Conservation (phyloP, 2,329 filamentous ascomycete species). For the Beauveria pseudobassiana region DNA sequence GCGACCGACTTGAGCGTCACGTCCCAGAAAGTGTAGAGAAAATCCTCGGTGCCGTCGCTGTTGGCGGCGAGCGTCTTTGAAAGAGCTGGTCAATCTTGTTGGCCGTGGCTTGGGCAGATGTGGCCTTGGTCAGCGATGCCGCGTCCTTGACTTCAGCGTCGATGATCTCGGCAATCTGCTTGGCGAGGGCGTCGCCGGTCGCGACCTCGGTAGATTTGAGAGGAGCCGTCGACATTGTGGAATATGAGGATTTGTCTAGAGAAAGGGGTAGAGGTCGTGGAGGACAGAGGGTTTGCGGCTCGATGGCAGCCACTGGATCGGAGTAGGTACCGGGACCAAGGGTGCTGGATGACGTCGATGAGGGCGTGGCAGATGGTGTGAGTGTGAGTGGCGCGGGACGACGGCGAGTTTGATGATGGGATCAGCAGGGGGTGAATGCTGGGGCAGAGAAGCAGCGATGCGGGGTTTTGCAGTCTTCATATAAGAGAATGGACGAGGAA, state of each 20-base stretch:
- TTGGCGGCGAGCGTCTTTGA: constrained; percentile 15
- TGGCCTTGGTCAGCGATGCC: neutral
- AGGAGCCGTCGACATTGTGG: constrained; percentile 2
- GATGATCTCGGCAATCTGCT: constrained; percentile 18
- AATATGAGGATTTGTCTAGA: neutral
- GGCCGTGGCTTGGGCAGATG: constrained; percentile 17
- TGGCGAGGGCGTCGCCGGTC: constrained; percentile 3
- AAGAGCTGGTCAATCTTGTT: constrained; percentile 19
- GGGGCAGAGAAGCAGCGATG: neutral
- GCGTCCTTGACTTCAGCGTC: constrained; percentile 18
- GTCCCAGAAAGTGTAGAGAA: constrained; percentile 24
- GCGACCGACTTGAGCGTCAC: constrained; percentile 19
- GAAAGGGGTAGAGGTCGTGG: neutral
- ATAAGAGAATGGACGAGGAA: neutral
- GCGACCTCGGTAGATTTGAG: constrained; percentile 8
- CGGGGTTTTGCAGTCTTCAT: neutral
- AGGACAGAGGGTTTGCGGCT: neutral
- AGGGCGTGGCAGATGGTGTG: neutral
- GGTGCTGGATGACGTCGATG: constrained; percentile 6
- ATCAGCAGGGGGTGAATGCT: neutral
- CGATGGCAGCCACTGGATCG: neutral
- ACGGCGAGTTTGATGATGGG: neutral
- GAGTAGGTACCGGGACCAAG: neutral
- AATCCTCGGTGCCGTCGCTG: constrained; percentile 13
- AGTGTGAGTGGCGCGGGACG: neutral